Base-by-base conservation (phyloP, 2,329 filamentous ascomycete species). In the Verticillium nubilum region DNA sequence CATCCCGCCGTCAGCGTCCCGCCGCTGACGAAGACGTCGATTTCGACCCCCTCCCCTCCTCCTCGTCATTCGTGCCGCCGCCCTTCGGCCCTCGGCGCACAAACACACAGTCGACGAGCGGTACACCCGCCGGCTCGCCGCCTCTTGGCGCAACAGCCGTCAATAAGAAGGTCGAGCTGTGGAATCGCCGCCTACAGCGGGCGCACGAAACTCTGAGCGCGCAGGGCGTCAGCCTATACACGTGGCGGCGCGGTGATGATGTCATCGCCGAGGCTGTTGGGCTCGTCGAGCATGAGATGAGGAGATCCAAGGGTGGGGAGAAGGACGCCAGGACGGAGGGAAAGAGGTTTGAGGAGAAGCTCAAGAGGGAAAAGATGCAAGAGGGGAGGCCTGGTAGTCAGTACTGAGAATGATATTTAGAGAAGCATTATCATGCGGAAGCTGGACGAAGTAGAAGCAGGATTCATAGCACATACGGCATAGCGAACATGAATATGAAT, bases 151-250 rank as follows among this genome's bases (percentile, higher is more conserved):
- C 65, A 0, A 72, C 77, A 1, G 68, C 69, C 58, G 67, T 75
- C 13, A 91, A 85, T 71, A 91, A 89, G 74, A 88, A 90, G 64
- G 78, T 92, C 59, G 87, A 88, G 61, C 68, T 92, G 54, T 95
- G 90, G 91, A 79, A 81, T 62, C 81, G 86, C 59, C 77, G 91
- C 47, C 84, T 90, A 75, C 81, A 81, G 50, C 77, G 84, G 52
- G 90, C 90, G 3, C 85, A 89, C 63, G 76, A 85, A 29, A 73
- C 77, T 42, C 78, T 94, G 10, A 83, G 84, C n/a, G 75, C 78
- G 5, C 77, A 86, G 42, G 88, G 88, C 4, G 88, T 95, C 1
- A 76, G 81, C 64, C 70, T 95, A 35, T 85, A 89, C 63, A 91
- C 83, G 23, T 95, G 91, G 91, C 80, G 88, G 50, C 82, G 81